Evolutionary conservation across 1,284 basidiomycete species (phyloP), one percentile per base, ranked within the genome.

Genomic region (Trametes pubescens): DNA sequence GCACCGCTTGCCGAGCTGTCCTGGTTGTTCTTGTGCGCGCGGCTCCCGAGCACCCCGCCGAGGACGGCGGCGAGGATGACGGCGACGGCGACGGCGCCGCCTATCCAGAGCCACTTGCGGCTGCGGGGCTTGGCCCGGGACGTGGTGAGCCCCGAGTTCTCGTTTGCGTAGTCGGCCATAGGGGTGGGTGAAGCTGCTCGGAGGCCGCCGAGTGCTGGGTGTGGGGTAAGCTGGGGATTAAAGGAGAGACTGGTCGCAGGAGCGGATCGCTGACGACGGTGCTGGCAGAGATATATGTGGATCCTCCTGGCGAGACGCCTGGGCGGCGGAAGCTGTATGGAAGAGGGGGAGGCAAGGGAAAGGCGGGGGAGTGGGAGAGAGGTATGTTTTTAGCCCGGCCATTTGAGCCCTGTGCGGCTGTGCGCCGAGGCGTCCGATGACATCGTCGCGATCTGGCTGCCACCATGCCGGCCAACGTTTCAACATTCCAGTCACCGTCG

Each of bases 21-120:
- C 77, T 51, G 44, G 29, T 62, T 47, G 34, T 84, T 80, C 81
- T 80, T 82, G 71, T 82, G 79, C 47, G 81, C 75, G 46, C 87
- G 82, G 55, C 81, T 82, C 24, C 92, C 93, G 46, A 96, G 73
- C 38, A 95, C 87, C 73, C 90, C 93, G 58, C 92, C 94, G 57
- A 96, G 79, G 35, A 95, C 91, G 55, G 90, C 93, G 57, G 81
- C 93, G 68, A 89, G 76, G 71, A 95, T 88, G 71, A 94, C 82
- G 65, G 86, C 73, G 65, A 93, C 76, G 51, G 85, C 74, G 56
- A 92, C 77, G 26, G 89, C 89, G 32, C 90, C 66, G 71, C 88
- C 89, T 67, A 89, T 79, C 75, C 87, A 89, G 67, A 91, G 74
- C 89, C 87, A 90, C 49, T 83, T 84, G 77, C 78, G 81, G 37